phyloP scores from a whole-genome alignment of 495 filamentous ascomycete species.

The Hypoxylon cercidicola region DNA sequence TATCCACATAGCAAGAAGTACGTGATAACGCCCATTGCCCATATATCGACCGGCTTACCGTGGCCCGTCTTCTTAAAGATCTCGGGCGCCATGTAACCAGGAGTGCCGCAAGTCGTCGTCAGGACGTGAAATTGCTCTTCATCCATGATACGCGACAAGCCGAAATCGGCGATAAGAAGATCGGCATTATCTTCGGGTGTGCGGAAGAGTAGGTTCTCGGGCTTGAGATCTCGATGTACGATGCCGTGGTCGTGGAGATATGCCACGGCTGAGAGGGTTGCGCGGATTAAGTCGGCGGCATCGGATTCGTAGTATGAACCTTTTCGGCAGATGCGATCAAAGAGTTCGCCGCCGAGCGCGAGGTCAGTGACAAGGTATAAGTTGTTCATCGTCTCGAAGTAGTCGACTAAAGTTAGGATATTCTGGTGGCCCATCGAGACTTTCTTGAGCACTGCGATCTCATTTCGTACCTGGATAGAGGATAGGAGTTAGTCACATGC shows the following conservation, averaged over 20 bases:
- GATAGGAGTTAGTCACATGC: constrained; percentile 25
- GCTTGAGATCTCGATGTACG: constrained; percentile 85
- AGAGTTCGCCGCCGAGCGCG: constrained; percentile 94
- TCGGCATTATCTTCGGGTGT: constrained; percentile 85
- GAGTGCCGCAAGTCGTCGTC: constrained; percentile 96
- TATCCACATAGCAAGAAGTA: constrained; percentile 99
- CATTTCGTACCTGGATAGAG: constrained; percentile 82
- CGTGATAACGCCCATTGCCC: constrained; percentile 96
- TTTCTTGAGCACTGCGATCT: constrained; percentile 95
- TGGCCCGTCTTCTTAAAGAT: constrained; percentile 91
- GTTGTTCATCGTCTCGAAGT: constrained; percentile 99
- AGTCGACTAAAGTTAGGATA: constrained; percentile 96
- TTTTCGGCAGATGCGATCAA: constrained; percentile 98
- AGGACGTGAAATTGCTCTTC: constrained; percentile 98
- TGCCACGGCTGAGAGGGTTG: constrained; percentile 94
- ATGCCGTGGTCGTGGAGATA: constrained; percentile 99
- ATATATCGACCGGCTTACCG: constrained; percentile 91
- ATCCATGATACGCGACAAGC: constrained; percentile 95
- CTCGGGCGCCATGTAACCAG: constrained; percentile 97
- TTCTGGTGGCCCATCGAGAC: constrained; percentile 99
- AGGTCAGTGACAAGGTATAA: constrained; percentile 98
- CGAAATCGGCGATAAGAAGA: constrained; percentile 97
- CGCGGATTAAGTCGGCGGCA: constrained; percentile 92
- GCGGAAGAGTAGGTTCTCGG: constrained; percentile 82
- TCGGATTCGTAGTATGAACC: constrained; percentile 98